A percentile compares a stretch with the other conserved stretches of the same genome.
These are phyloP conservation scores for Dipteronia sinensis DNA, from an alignment of 345 rosid species.

Conservation along the genomic window DNA sequence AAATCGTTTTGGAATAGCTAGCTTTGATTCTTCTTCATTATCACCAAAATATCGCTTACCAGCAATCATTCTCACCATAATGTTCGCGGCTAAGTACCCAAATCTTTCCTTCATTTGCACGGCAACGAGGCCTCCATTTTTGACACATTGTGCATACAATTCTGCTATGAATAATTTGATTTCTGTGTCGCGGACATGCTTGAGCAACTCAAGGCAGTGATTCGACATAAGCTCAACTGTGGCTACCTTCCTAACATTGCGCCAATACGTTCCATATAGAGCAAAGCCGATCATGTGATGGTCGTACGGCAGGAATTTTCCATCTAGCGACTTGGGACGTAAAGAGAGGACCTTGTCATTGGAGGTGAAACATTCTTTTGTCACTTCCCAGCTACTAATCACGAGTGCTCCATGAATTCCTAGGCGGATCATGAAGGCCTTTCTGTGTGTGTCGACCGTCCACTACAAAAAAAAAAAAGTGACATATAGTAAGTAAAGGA, in stretches of 20 bases:
- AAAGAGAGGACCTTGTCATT: too few species aligned
- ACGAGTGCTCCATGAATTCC: too few species aligned
- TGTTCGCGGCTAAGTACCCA: constrained; percentile 29
- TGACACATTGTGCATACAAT: constrained; percentile 21
- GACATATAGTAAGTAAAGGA: too few species aligned
- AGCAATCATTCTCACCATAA: constrained; percentile 31
- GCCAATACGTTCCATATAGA: not conserved
- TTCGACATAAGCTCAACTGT: constrained; percentile 32
- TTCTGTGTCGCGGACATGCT: constrained; percentile 34
- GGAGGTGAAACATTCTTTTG: too few species aligned
- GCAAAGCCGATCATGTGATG: too few species aligned
- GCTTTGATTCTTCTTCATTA: constrained; percentile 20
- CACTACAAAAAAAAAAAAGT: too few species aligned
- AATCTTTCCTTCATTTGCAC: constrained; percentile 33
- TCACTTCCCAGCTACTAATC: too few species aligned
- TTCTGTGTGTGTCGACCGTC: constrained; percentile 29
- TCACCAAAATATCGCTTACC: constrained; percentile 26
- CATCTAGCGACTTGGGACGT: too few species aligned
- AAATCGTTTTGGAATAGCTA: constrained; percentile 25
- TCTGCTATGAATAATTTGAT: constrained; percentile 18
- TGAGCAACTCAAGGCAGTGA: constrained; percentile 33
- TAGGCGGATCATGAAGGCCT: constrained; percentile 19
- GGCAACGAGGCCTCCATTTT: constrained; percentile 20
- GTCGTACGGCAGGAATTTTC: too few species aligned
- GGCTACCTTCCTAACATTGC: constrained; percentile 34